Evolutionary conservation across 2,329 filamentous ascomycete genomes (phyloP), one percentile per base, ranked within the genome.

Genomic region (Penicillium carneum): DNA sequence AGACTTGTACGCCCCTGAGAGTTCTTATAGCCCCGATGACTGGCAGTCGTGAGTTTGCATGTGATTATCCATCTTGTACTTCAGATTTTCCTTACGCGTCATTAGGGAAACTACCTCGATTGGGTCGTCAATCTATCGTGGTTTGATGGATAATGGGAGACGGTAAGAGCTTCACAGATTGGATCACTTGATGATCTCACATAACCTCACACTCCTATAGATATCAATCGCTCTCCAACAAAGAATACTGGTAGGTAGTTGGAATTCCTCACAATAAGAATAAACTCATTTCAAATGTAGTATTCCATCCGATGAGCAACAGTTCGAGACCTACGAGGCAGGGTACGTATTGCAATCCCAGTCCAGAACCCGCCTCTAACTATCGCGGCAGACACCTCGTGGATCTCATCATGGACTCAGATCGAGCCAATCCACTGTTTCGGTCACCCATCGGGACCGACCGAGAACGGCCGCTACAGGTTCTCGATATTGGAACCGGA

Each of bases 401-500:
- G 11, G 57, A 56, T 51, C 62, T 66, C 29, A 57, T 66, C 26
- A 55, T 66, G 52, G 52, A 66, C 8, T 55, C 53, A 0, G 62
- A 66, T 39, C 38, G 36, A n/a, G 36, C 14, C 16, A 66, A 66
- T 26, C 62, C 59, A 16, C 33, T 64, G 14, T 64, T 55, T 55
- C 57, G 53, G 10, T 58, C 64, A 12, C 62, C 64, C 2, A 20
- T 65, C 18, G 49, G 49, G 14, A 20, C 23, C 4, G 41, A 50
- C 50, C 18, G 55, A 29, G 56, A 63, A 43, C 26, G 34, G 8
- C 33, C 34, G 3, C 11, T 59, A 20, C 57, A 64, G 52, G 38
- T 66, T 26, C 63, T 66, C 4, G 62, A 66, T 43, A 55, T 66
- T 33, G 63, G 63, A n/a, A 66, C 62, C 4, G 63, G 63, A 7